phyloP scores from a whole-genome alignment of 495 filamentous ascomycete genomes.

The Penicillium malachiteum region DNA sequence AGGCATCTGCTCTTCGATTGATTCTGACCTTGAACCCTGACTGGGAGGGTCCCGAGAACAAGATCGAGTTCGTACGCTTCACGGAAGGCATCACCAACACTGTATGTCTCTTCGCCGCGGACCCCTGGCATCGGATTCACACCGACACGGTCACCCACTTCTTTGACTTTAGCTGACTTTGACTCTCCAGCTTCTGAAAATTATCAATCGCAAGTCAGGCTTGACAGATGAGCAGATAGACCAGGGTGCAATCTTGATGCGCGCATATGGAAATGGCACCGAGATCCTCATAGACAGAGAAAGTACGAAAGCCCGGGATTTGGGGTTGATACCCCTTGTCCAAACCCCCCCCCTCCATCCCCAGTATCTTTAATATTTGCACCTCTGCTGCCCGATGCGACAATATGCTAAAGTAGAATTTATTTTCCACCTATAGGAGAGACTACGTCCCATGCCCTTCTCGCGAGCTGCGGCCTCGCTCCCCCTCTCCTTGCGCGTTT shows the following conservation, averaged over 20 bases:
- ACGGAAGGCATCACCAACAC: conserved; percentile 99
- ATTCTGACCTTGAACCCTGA: conserved; percentile 78
- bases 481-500: conserved; percentile 89
- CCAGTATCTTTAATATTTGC: conserved; percentile 7
- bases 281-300: conserved; percentile 95
- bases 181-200: conserved; percentile 67
- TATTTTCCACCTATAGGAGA: conserved; percentile 53
- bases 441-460: conserved; percentile 66
- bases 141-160: too few relatives aligned
- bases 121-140: too few relatives aligned
- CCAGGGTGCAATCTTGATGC: conserved; percentile 81
- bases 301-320: conserved; percentile 56
- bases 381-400: conserved; percentile 33
- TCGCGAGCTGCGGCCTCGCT: conserved; percentile 77
- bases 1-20: conserved; percentile 72
- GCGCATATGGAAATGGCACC: conserved; percentile 93
- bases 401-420: conserved; percentile 38
- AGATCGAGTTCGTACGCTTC: conserved; percentile 86
- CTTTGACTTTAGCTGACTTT: not conserved
- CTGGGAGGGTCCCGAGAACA: conserved; percentile 72
- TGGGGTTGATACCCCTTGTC: not conserved
- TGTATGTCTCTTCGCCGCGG: conserved; percentile 44
- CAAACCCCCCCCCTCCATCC: conserved; percentile 5
- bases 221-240: conserved; percentile 76
- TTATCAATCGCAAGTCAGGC: conserved; percentile 76